phyloP scores from a whole-genome alignment of 208 protist genomes.

The Leishmania tarentolae region DNA sequence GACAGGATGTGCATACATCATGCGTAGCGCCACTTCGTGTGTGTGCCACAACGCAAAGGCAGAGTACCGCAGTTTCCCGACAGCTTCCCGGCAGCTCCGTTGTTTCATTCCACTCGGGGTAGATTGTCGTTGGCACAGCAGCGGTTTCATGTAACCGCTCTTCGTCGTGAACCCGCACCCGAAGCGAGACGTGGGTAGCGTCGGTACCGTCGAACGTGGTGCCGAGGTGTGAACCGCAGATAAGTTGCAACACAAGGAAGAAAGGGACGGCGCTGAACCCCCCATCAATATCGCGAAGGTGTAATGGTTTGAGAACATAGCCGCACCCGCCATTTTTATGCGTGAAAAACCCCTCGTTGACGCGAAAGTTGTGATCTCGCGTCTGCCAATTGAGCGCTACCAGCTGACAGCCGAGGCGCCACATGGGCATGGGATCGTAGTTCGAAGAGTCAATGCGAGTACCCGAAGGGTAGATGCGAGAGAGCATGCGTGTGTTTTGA shows the following conservation, averaged over 20 bases:
- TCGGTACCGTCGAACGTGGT: constrained; percentile 38
- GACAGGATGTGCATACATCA: constrained; percentile 40
- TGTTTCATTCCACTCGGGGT: constrained; percentile 61
- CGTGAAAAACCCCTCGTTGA: constrained; percentile 90
- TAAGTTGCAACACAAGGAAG: constrained; percentile 43
- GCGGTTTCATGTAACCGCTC: constrained; percentile 18
- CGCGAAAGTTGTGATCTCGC: constrained; percentile 47
- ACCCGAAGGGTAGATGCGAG: constrained; percentile 93
- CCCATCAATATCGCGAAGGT: constrained; percentile 35
- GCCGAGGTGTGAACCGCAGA: constrained; percentile 56
- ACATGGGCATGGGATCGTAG: constrained; percentile 86
- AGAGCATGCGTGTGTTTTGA: constrained; percentile 75
- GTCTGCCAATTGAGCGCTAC: constrained; percentile 94
- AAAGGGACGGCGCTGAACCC: neutral
- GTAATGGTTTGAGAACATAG: constrained; percentile 93
- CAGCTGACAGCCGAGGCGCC: constrained; percentile 87
- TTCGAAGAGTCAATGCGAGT: constrained; percentile 92
- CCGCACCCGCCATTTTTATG: constrained; percentile 92
- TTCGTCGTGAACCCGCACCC: constrained; percentile 41
- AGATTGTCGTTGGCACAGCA: constrained; percentile 48
- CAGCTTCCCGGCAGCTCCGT: constrained; percentile 31
- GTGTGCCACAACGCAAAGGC: constrained; percentile 35
- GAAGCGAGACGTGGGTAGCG: constrained; percentile 48
- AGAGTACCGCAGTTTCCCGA: constrained; percentile 49
- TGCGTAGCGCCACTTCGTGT: constrained; percentile 27